Percentiles rank a stretch among this genome's conserved stretches.
Conservation (phyloP, 139 green algal genomes). For the Chlamydomonas sp. region DNA sequence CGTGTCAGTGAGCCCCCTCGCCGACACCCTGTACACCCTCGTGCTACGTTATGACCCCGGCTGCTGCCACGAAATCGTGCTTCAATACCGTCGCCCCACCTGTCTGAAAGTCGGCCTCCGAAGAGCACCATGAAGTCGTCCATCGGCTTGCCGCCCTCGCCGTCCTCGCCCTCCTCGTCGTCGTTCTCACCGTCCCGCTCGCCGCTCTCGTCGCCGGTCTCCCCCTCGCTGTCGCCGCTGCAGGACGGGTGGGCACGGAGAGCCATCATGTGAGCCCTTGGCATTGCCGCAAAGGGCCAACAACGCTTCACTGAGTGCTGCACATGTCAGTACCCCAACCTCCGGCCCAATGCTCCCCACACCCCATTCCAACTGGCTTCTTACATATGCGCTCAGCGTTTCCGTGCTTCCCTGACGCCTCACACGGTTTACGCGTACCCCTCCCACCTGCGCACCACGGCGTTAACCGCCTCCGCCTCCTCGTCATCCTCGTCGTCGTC, state of each 20-base stretch:
- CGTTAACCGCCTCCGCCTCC: conserved; percentile 19
- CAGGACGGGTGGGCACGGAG: too few species aligned
- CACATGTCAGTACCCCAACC: too few species aligned
- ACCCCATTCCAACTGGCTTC: too few species aligned
- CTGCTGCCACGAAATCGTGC: not conserved
- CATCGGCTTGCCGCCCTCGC: conserved; percentile 6
- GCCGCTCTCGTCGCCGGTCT: not conserved
- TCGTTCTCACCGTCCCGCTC: too few species aligned
- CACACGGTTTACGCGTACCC: too few species aligned
- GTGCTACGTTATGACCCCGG: not conserved
- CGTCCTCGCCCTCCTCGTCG: not conserved
- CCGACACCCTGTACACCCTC: not conserved
- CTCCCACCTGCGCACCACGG: not conserved
- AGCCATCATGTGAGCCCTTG: too few species aligned
- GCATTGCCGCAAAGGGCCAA: too few species aligned
- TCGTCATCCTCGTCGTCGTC: conserved; percentile 41
- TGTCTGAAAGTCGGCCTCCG: conserved; percentile 22
- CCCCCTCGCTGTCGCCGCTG: not conserved
- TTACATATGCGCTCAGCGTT: too few species aligned
- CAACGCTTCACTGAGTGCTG: too few species aligned
- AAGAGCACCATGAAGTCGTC: conserved; percentile 40
- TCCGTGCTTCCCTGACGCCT: too few species aligned
- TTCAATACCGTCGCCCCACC: not conserved
- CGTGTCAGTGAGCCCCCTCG: conserved; percentile 14
- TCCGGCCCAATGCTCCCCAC: too few species aligned